Evolutionary conservation across 805 yeast genomes (phyloP), one percentile per base, ranked within the genome.

Genomic region (Monosporozyma solicola): DNA sequence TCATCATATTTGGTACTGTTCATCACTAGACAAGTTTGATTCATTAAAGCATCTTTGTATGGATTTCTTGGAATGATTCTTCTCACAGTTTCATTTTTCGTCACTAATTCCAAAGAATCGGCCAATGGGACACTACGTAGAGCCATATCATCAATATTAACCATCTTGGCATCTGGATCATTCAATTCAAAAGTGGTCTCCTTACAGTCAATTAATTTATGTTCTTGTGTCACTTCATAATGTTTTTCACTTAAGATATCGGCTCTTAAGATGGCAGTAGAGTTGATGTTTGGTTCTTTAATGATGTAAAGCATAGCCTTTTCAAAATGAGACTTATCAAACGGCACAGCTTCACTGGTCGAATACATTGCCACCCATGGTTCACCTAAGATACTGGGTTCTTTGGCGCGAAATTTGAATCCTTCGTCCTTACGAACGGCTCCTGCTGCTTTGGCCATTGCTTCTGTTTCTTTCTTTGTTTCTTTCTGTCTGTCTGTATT

Each of bases 21-120:
- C 64, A 76, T 69, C 1, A 80, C 70, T 35, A 82, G 68, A 67
- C 97, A 91, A 0, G 96, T 85, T 68, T 92, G 98, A 64, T 87
- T 87, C 56, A 90, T 81, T 25, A 87, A 79, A 50, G 79, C 78
- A 65, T 91, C 98, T 61, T 87, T 85, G 64, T 80, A 82, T 0
- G 96, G 96, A 62, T 91, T 91, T 67, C 97, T 75, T 10, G 98
- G 98, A n/a, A 91, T 78, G 37, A 91, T 82, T 59, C 96, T 74
- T 59, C 97, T 78, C n/a, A 89, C 87, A 48, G 85, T 70, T 58
- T 83, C 82, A 68, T 65, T 46, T 73, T 72, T 20, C 76, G 74
- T 53, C 62, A 47, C 49, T 22, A 63, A 53, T 9, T 66, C 52
- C 61, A 71, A 33, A 11, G 52, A 49, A 53, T 61, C 27, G 49